Conservation (phyloP, 164 flowering plant genomes). For the Protea cynaroides region DNA sequence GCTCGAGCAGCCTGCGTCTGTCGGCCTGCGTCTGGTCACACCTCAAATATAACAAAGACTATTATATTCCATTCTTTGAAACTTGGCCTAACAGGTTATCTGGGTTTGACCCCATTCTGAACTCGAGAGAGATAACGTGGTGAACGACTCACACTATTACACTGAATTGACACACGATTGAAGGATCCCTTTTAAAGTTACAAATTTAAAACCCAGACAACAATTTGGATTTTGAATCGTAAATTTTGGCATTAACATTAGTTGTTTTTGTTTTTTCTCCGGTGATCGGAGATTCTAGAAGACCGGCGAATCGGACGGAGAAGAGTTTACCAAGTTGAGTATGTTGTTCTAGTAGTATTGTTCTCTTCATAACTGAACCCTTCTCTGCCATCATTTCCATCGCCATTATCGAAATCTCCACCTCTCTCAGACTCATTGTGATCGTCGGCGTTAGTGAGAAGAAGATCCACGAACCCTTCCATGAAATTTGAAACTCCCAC, state of each 20-base stretch:
- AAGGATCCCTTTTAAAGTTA: no score
- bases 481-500: constrained; percentile 3
- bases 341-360: constrained; percentile 84
- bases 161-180: neutral
- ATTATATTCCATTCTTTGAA: no score
- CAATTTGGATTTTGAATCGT: no score
- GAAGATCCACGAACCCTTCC: constrained; percentile 31
- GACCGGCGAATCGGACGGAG: constrained; percentile 54
- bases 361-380: constrained; percentile 40
- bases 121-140: no score
- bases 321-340: constrained; percentile 70
- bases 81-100: no score
- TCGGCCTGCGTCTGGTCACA: no score
- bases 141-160: no score
- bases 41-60: no score
- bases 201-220: no score
- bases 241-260: no score
- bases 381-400: constrained; percentile 18
- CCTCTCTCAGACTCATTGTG: constrained; percentile 18
- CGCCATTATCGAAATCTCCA: constrained; percentile 11
- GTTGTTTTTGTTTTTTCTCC: no score
- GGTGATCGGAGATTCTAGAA: constrained; percentile 25
- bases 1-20: constrained; percentile 90
- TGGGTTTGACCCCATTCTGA: no score
- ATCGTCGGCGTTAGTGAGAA: constrained; percentile 26